Evolutionary conservation across 495 filamentous ascomycete genomes (phyloP).

Genomic region (Choiromyces venosus): DNA sequence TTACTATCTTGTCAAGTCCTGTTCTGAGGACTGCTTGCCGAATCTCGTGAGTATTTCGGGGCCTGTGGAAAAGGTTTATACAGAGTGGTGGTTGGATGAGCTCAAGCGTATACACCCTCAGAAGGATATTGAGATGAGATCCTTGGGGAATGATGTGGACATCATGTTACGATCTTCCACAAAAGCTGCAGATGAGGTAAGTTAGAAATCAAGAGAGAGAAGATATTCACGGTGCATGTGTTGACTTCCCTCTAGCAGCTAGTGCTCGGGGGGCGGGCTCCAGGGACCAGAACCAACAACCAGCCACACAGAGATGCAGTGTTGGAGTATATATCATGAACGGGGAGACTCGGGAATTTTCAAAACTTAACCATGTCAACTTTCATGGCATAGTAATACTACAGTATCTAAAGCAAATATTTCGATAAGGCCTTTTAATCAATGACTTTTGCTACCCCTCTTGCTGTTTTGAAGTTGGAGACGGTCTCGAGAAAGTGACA

Average conservation of each 20-base stretch:
- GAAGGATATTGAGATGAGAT: neutral
- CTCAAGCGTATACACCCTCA: neutral
- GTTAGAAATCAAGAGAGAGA: neutral
- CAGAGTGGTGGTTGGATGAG: neutral
- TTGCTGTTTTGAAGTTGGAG: neutral
- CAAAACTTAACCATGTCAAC: neutral
- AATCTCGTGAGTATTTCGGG: neutral
- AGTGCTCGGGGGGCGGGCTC: neutral
- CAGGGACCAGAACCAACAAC: neutral
- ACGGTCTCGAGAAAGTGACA: neutral
- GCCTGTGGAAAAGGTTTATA: neutral
- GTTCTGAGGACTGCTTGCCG: neutral
- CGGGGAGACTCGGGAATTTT: neutral
- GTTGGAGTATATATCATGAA: neutral
- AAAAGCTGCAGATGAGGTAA: neutral
- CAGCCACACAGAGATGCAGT: neutral
- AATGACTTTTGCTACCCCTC: neutral
- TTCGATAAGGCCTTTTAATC: neutral
- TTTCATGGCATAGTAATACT: neutral
- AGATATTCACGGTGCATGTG: neutral
- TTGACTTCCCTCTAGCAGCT: neutral
- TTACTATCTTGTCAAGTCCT: neutral
- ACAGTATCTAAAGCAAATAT: neutral
- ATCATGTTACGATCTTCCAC: neutral
- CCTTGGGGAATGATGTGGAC: neutral